Base-by-base conservation (phyloP, 495 filamentous ascomycete genomes). In the Hypomontagnella monticulosa region DNA sequence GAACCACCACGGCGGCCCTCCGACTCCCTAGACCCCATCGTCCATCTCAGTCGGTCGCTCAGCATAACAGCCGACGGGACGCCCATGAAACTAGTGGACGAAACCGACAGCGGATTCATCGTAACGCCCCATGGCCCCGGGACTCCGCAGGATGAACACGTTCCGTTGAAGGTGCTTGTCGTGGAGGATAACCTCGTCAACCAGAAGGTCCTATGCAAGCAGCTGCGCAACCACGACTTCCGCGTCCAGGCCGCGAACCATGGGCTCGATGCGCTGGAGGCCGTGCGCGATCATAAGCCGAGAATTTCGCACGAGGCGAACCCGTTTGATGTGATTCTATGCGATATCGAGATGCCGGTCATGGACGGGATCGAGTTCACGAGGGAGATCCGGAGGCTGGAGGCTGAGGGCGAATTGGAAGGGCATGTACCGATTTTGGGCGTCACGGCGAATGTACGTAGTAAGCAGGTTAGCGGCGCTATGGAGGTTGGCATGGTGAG, bases 341-440 rank as follows among this genome's bases (percentile, higher is more conserved):
- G 92, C 89, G 91, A 94, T 67, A 87, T 92, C 49, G 91, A 93
- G 69, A 94, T 94, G 91, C 91, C 91, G 0, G 76, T 93, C 11
- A 92, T 93, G 86, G 88, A 93, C 71, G 91, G 91, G 8, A 83
- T 89, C 19, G 85, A 85, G 15, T 90, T 89, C 57, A 88, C 90
- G 14, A 75, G 78, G 33, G 79, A 80, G 43, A 91, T 96, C 53
- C 83, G 91, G 3, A 80, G 85, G 65, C 76, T 89, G 50, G 88
- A 91, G 61, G 57, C 62, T 23, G 52, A 73, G 60, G 85, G 83
- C 1, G 76, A 76, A 44, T 71, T 78, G 8, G 46, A 11, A 14
- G 81, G 73, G 38, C 84, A 91, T 71, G 78, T 91, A 1, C 89
- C 90, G 3, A 89, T 93, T 49, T 85, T 95, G 37, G 91, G 89